phyloP scores from a whole-genome alignment of 169 alveolate genomes.

The Sarcocystis neurona region DNA sequence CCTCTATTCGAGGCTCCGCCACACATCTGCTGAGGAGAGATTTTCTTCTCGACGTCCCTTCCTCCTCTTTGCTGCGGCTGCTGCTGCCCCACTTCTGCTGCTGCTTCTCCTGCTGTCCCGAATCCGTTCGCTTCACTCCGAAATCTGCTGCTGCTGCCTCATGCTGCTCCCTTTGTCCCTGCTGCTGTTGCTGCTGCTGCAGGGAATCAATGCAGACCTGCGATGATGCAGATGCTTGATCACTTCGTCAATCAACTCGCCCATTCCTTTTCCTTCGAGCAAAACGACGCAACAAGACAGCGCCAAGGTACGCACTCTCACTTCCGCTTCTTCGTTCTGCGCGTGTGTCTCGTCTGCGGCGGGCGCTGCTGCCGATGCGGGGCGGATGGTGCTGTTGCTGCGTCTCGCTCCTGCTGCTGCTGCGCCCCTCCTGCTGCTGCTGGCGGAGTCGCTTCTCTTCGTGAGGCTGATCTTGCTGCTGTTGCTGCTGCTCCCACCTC shows the following conservation, averaged over 20 bases:
- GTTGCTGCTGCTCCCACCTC: neutral
- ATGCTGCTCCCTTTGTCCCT: neutral
- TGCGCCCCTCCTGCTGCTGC: neutral
- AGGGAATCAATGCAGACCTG: slow-evolving; percentile 56
- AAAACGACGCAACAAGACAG: slow-evolving; percentile 58
- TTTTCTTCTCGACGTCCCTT: neutral
- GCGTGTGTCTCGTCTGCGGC: too few species aligned
- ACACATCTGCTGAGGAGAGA: too few species aligned
- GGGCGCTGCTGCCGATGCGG: neutral
- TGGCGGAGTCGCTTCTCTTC: neutral
- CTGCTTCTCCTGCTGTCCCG: neutral
- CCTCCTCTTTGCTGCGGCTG: neutral
- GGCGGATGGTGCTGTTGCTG: neutral
- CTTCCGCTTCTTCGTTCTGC: neutral
- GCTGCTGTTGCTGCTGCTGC: neutral
- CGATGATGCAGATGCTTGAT: slow-evolving; percentile 47
- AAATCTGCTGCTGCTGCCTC: neutral
- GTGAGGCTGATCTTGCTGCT: neutral
- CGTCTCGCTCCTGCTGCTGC: neutral
- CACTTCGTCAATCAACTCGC: slow-evolving; percentile 59
- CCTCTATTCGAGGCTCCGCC: too few species aligned
- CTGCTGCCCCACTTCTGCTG: neutral
- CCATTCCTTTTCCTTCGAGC: slow-evolving; percentile 55
- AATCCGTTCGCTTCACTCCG: too few species aligned
- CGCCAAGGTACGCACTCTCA: slow-evolving; percentile 44